Base-by-base conservation (phyloP, 2,329 filamentous ascomycete species). In the Nemania diffusa region DNA sequence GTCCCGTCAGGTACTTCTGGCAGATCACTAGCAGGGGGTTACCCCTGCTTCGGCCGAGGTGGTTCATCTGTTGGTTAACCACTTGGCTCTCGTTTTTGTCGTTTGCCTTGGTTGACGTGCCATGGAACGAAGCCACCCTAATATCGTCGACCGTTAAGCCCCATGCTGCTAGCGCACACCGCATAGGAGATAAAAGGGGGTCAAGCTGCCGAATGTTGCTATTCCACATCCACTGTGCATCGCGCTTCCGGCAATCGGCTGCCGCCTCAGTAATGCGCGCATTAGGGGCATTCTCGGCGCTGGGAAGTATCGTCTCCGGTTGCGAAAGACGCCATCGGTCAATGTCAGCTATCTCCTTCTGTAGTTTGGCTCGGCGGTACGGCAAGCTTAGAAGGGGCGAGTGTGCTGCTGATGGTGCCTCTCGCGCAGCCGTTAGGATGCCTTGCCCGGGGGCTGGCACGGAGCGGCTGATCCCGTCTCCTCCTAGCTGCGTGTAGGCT, bases 181-280 rank as follows among this genome's bases (percentile, higher is more conserved):
- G 94, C 50, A 99, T 89, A 77, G 96, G 96, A 77, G 96, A 94
- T 77, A 99, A 98, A 77, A 89, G 91, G 44, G 93, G 85, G 79
- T 99, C 94, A 76, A 92, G 90, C 87, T 96, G 97, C 95, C 96
- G 98, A 88, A 99, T 98, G 83, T 92, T 93, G 87, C 98, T 98
- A 78, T 96, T 96, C 74, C 97, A 88, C 82, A 93, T 97, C 81
- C 90, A 91, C 69, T 97, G 88, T 15, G 95, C 92, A 71, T 98
- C 94, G 83, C 94, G 96, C 82, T 94, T 93, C 80, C 98, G 95
- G 73, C 95, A 89, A 72, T 87, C 85, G 59, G 94, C 94, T 81
- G 98, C 92, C 78, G 85, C 91, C 80, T 97, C 92, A 73, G 98
- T 94, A 80, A 98, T 94, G 60, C 50, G 50, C 26, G 13, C 50